A percentile compares a stretch with the other conserved stretches of the same genome.
Conservation (phyloP, 2,329 filamentous ascomycete species). For the Verticillium albo-atrum region DNA sequence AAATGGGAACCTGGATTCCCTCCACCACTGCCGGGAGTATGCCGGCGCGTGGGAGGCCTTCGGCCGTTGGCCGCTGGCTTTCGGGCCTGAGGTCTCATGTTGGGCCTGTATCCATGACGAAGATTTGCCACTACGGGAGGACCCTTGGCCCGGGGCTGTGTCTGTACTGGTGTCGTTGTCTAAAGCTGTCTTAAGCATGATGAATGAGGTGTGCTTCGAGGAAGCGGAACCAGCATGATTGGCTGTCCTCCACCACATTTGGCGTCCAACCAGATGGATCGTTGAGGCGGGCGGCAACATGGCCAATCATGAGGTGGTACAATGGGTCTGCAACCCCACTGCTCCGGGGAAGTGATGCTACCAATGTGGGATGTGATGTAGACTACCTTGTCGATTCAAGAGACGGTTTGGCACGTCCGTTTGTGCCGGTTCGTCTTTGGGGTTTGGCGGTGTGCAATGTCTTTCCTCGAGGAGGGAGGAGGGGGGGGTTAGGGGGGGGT, state of each 20-base stretch:
- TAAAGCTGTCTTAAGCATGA: background rate
- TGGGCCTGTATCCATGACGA: too few relatives aligned
- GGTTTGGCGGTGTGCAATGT: background rate
- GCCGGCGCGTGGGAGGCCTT: too few relatives aligned
- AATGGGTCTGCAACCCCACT: background rate
- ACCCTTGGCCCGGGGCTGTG: too few relatives aligned
- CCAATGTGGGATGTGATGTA: background rate
- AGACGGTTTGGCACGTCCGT: background rate
- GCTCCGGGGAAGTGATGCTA: background rate
- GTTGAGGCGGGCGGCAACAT: conserved; percentile 28
- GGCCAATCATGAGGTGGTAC: conserved; percentile 16
- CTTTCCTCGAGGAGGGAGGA: background rate
- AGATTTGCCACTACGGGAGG: too few relatives aligned
- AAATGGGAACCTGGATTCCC: too few relatives aligned
- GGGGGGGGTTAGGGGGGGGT: too few relatives aligned
- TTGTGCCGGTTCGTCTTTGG: background rate
- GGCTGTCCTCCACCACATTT: background rate
- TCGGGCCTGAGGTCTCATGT: too few relatives aligned
- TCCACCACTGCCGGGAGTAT: too few relatives aligned
- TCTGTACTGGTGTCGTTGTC: background rate
- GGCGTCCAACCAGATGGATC: conserved; percentile 17
- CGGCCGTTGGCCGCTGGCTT: too few relatives aligned
- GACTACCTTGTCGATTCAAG: background rate
- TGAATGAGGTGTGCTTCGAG: background rate
- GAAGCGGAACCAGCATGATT: background rate